These are phyloP conservation scores for Lathyrus tuberosus DNA, from an alignment of 306 rosid species.

Conservation along the genomic window DNA sequence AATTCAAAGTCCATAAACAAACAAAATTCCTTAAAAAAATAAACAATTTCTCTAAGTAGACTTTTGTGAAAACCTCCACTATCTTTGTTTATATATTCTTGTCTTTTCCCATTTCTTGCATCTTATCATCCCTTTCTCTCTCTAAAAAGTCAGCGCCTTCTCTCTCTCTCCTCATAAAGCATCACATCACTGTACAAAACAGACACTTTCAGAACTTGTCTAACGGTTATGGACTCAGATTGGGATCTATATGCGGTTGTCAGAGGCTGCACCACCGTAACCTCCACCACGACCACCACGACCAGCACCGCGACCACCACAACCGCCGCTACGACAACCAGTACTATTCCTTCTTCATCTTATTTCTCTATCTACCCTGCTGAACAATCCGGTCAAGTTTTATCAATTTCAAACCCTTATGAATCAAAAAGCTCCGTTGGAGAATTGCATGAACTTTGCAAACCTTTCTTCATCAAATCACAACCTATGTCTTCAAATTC, in stretches of 20 bases:
- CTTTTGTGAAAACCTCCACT: slow-evolving; percentile 38
- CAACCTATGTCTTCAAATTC: slow-evolving; percentile 34
- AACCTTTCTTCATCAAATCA: slow-evolving; percentile 75
- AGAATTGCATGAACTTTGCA: slow-evolving; percentile 83
- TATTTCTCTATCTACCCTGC: slow-evolving; percentile 35
- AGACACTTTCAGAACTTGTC: slow-evolving; percentile 42
- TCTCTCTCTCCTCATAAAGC: slow-evolving; percentile 34
- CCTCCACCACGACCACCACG: slow-evolving; percentile 41
- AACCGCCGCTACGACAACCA: slow-evolving; percentile 12
- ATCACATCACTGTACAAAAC: slow-evolving; percentile 8
- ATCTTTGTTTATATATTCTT: slow-evolving; percentile 43
- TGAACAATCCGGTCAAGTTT: slow-evolving; percentile 37
- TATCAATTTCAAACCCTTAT: slow-evolving; percentile 53
- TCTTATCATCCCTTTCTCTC: slow-evolving; percentile 47
- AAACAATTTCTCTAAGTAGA: slow-evolving; percentile 25
- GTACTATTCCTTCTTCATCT: slow-evolving; percentile 27
- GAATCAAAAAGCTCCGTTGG: slow-evolving; percentile 42
- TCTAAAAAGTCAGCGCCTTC: slow-evolving; percentile 54
- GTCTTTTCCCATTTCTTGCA: slow-evolving; percentile 40
- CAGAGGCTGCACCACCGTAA: slow-evolving; percentile 62
- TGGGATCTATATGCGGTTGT: slow-evolving; percentile 98
- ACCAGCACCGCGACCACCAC: slow-evolving; percentile 25
- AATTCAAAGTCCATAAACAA: not conserved
- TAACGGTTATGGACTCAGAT: slow-evolving; percentile 58
- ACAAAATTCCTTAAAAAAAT: slow-evolving; percentile 1